Conservation (phyloP, 768 basidiomycete species). For the Hericium rajendrae region DNA sequence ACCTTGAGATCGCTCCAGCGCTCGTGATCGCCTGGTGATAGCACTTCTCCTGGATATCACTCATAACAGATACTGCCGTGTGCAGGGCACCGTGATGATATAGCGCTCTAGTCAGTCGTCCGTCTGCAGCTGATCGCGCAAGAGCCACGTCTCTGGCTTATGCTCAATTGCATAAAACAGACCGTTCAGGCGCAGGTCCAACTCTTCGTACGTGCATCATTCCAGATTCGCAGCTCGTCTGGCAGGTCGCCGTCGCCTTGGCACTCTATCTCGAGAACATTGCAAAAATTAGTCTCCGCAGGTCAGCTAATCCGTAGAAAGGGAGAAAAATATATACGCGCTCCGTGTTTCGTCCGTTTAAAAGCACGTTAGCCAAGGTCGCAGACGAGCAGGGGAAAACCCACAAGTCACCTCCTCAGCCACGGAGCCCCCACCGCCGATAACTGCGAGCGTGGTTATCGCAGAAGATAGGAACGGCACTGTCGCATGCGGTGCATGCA, state of each 20-base stretch:
- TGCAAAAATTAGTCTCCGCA: conserved; percentile 72
- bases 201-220: no score
- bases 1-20: no score
- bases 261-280: conserved; percentile 88
- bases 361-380: background rate
- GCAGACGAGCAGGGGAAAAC: conserved; percentile 20
- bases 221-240: conserved; percentile 75
- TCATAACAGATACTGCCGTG: no score
- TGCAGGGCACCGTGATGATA: no score
- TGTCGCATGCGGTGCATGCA: conserved; percentile 97
- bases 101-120: no score
- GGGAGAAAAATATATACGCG: conserved; percentile 57
- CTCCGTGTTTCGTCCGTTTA: conserved; percentile 92
- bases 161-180: no score
- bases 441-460: conserved; percentile 95
- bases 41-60: no score
- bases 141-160: no score
- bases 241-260: conserved; percentile 92
- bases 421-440: conserved; percentile 96
- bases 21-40: no score
- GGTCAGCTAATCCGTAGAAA: background rate
- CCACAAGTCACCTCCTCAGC: conserved; percentile 96
- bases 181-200: no score
- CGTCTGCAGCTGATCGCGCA: no score
- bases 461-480: conserved; percentile 96